Evolutionary conservation across 257 asterid species (phyloP), one percentile per base, ranked within the genome.

Genomic region (Plantago elongata): DNA sequence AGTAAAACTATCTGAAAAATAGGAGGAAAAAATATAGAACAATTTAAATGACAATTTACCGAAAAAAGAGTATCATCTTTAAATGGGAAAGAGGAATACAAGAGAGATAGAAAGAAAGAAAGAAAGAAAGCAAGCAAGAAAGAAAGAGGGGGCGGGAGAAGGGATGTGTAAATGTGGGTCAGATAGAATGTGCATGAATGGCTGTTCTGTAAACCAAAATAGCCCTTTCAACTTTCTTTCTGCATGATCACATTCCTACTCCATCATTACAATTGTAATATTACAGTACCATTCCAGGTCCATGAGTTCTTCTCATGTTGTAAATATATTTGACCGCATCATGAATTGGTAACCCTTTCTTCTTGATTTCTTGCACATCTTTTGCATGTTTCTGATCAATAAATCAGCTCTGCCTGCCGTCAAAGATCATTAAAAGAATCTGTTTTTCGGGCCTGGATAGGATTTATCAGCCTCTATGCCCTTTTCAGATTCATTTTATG

Each of bases 401-500:
- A 11, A 54, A 54, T 3, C 38, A 1, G 12, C 12, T 22, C 30
- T 54, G 29, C 59, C 43, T 54, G 29, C 59, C 43, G 34, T 27
- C 59, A 37, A 54, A 22, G 13, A 54, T 54, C 59, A 57, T n/a
- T 13, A 3, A 14, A 9, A 57, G 29, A 47, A 22, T 9, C 43
- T 57, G 45, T 57, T 57, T 57, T 57, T 13, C 22, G 4, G 45
- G 27, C 62, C n/a, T 44, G 63, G 50, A 63, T 67, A 64, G 60
- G 43, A 13, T 9, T 54, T 69, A 38, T 43, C 16, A 16, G 22
- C 13, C 51, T 34, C 48, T 3, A 15, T 43, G 45, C 40, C 40
- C 45, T 62, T 43, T 48, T 51, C 59, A 69, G 63, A 68, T 72
- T 60, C 75, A 71, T 71, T 67, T 70, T 51, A 14, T 69, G 62